Evolutionary conservation across 75 land plant species (phyloP).

Genomic region (Gnetum montanum): DNA sequence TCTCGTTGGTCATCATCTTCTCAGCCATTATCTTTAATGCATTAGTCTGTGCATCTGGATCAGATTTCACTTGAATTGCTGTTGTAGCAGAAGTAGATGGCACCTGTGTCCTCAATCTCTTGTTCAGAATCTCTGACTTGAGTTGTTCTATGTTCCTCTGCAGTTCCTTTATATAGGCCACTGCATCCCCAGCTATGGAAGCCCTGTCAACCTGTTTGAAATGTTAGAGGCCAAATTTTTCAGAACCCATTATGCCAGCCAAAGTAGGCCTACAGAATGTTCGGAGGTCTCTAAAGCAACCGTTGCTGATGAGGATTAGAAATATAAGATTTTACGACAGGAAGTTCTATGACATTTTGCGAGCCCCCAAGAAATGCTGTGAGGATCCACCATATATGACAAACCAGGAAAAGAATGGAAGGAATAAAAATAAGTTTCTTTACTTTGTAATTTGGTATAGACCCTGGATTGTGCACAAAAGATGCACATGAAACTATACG

Average conservation of each 20-base stretch:
- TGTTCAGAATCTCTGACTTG: slow-evolving; percentile 42
- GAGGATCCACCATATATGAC: too few relatives aligned
- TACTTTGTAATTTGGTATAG: too few relatives aligned
- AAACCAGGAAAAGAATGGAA: too few relatives aligned
- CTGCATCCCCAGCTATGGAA: slow-evolving; percentile 77
- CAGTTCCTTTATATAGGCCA: slow-evolving; percentile 82
- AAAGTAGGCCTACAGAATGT: slow-evolving; percentile 3
- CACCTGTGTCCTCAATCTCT: slow-evolving; percentile 10
- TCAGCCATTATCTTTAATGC: too few relatives aligned
- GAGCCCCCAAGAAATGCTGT: too few relatives aligned
- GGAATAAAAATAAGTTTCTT: too few relatives aligned
- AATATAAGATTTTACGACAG: neutral
- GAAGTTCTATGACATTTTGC: too few relatives aligned
- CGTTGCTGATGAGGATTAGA: neutral
- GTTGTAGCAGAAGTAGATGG: neutral
- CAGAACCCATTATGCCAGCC: neutral
- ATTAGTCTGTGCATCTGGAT: neutral
- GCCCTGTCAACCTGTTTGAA: slow-evolving; percentile 58
- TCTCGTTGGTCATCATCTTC: neutral
- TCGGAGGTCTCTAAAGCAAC: neutral
- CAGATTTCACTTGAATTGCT: neutral
- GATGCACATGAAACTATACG: too few relatives aligned
- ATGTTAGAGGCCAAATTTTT: neutral
- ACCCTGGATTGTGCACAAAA: too few relatives aligned
- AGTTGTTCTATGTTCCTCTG: slow-evolving; percentile 60